Conservation (phyloP, 1,284 basidiomycete genomes). For the Sphagnurus paluster region DNA sequence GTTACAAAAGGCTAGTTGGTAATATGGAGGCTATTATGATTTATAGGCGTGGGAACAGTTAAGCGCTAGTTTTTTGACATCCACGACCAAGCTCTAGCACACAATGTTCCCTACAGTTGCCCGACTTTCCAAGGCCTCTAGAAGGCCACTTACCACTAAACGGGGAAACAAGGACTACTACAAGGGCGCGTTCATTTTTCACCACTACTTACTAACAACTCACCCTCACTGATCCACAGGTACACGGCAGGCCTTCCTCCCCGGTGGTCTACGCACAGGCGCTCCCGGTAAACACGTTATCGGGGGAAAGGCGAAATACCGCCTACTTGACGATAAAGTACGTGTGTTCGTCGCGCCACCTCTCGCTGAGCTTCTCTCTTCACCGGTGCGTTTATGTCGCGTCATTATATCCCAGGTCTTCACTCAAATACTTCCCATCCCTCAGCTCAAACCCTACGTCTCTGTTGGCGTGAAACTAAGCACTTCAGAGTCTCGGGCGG, state of each 20-base stretch:
- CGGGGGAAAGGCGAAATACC: constrained; percentile 74
- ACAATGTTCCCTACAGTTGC: constrained; percentile 67
- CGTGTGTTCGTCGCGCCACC: constrained; percentile 82
- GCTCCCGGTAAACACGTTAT: constrained; percentile 83
- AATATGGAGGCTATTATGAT: background rate
- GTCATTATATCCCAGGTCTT: background rate
- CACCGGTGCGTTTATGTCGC: constrained; percentile 49
- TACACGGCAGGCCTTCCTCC: constrained; percentile 78
- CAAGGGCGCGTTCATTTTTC: constrained; percentile 61
- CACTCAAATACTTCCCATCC: background rate
- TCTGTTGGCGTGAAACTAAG: constrained; percentile 35
- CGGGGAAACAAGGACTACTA: constrained; percentile 91
- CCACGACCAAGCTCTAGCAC: background rate
- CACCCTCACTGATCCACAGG: constrained; percentile 48
- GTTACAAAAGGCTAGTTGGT: too few species aligned
- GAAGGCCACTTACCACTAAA: constrained; percentile 80
- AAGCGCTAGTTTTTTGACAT: constrained; percentile 9
- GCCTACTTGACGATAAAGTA: constrained; percentile 79
- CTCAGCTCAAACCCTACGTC: constrained; percentile 51
- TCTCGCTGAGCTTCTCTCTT: constrained; percentile 60
- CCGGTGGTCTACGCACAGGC: constrained; percentile 84
- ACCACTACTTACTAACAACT: background rate
- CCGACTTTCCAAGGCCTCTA: constrained; percentile 75
- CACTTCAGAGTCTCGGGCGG: constrained; percentile 31
- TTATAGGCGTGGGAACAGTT: constrained; percentile 2